Evolutionary conservation across 805 yeast species (phyloP).

Genomic region (Yarrowia deformans): DNA sequence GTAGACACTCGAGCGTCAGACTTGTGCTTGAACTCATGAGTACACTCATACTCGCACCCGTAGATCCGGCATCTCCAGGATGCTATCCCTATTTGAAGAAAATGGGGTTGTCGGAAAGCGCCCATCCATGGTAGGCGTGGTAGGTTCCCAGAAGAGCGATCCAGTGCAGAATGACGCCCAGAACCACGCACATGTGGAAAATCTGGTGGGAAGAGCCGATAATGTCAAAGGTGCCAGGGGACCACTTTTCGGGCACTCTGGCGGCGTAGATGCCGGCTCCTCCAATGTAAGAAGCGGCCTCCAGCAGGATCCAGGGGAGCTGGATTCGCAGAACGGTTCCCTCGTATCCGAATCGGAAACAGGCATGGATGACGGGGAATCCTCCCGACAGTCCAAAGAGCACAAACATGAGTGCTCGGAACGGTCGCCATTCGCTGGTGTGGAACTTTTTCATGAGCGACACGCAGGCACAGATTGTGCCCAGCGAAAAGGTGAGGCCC

Average conservation of each 20-base stretch:
- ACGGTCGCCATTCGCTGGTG: slow-evolving; percentile 74
- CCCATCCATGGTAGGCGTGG: slow-evolving; percentile 44
- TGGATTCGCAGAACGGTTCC: slow-evolving; percentile 62
- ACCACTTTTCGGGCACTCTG: slow-evolving; percentile 75
- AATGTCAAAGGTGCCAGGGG: slow-evolving; percentile 69
- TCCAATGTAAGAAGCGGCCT: slow-evolving; percentile 74
- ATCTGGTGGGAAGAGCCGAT: slow-evolving; percentile 87
- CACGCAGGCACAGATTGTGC: slow-evolving; percentile 65
- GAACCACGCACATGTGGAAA: slow-evolving; percentile 77
- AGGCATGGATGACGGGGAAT: slow-evolving; percentile 69
- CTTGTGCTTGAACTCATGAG: too few species aligned
- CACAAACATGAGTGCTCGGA: slow-evolving; percentile 79
- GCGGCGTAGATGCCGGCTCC: slow-evolving; percentile 84
- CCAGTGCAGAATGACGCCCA: slow-evolving; percentile 79
- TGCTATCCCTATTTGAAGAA: slow-evolving; percentile 11
- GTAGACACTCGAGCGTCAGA: too few species aligned
- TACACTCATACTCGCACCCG: too few species aligned
- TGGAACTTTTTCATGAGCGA: slow-evolving; percentile 73
- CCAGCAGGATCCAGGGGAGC: slow-evolving; percentile 67
- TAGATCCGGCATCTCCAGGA: slow-evolving; percentile 13
- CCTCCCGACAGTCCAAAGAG: slow-evolving; percentile 79
- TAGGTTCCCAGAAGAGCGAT: slow-evolving; percentile 67
- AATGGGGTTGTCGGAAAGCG: neutral
- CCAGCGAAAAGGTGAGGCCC: slow-evolving; percentile 62
- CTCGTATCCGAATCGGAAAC: slow-evolving; percentile 56